These are phyloP conservation scores for Phytopythium cucurbitacearum DNA, from an alignment of 352 stramenopile genomes.

Conservation along the genomic window DNA sequence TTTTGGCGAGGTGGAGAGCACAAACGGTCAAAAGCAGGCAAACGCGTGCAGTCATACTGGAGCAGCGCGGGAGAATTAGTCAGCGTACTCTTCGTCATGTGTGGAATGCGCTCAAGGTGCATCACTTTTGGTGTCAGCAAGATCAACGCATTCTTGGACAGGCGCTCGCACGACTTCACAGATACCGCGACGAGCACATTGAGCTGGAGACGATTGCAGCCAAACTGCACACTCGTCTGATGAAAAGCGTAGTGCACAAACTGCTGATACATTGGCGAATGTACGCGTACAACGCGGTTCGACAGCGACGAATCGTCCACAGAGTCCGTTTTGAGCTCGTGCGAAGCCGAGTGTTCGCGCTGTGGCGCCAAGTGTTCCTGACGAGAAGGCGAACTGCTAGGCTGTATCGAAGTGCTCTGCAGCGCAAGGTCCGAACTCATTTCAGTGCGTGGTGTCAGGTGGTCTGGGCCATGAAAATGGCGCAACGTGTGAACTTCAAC, in stretches of 20 bases:
- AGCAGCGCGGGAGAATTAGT: neutral
- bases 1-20: constrained; percentile 1
- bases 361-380: constrained; percentile 22
- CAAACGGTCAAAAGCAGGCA: neutral
- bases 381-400: constrained; percentile 5
- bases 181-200: constrained; percentile 5
- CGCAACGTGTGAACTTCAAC: constrained; percentile 3
- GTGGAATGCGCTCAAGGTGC: constrained; percentile 16
- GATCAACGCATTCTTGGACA: constrained; percentile 3
- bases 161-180: constrained; percentile 10
- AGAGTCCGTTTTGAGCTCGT: constrained; percentile 18
- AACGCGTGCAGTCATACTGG: neutral
- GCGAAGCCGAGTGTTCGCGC: constrained; percentile 17
- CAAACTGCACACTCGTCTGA: constrained; percentile 2
- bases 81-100: neutral
- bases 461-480: constrained; percentile 14
- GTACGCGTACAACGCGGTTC: constrained; percentile 7
- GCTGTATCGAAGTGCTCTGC: constrained; percentile 9
- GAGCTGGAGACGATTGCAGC: constrained; percentile 4
- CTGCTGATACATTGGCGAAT: constrained; percentile 15
- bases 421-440: constrained; percentile 12
- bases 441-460: constrained; percentile 18
- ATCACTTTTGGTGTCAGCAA: constrained; percentile 13
- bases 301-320: constrained; percentile 7
- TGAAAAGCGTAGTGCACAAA: constrained; percentile 5